Conservation (phyloP, 2,329 filamentous ascomycete species). For the Zelopaecilomyces penicillatus region DNA sequence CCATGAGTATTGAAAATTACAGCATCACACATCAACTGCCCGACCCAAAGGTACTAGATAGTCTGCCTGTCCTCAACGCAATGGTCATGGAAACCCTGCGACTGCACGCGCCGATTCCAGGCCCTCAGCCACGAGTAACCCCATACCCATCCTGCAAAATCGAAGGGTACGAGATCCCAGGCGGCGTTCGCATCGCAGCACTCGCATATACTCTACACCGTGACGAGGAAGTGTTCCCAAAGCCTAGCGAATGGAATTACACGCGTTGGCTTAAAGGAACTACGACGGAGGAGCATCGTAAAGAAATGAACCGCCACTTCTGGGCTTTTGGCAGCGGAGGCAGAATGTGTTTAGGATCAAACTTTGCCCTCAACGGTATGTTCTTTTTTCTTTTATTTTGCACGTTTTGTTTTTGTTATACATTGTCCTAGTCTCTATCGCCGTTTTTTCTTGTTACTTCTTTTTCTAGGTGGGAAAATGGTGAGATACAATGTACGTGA, state of each 20-base stretch:
- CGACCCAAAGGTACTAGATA: conserved; percentile 35
- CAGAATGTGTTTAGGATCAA: conserved; percentile 59
- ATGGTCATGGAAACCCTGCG: conserved; percentile 51
- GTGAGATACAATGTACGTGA: too few species aligned
- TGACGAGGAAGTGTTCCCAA: conserved; percentile 38
- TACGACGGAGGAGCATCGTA: conserved; percentile 25
- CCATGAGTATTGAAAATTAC: conserved; percentile 24
- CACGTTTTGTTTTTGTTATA: background rate
- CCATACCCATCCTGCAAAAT: conserved; percentile 35
- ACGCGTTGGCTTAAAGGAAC: conserved; percentile 41
- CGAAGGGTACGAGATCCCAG: conserved; percentile 36
- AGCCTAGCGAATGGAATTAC: conserved; percentile 41
- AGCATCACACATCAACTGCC: conserved; percentile 16
- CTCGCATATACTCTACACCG: conserved; percentile 49
- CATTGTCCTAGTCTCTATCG: too few species aligned
- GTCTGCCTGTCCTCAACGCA: conserved; percentile 45
- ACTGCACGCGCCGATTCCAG: conserved; percentile 47
- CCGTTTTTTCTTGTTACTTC: background rate
- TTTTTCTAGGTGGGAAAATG: too few species aligned
- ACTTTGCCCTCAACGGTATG: conserved; percentile 53
- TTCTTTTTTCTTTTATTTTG: background rate
- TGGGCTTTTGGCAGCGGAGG: conserved; percentile 63
- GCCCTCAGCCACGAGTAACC: conserved; percentile 42
- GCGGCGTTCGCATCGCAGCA: conserved; percentile 42
- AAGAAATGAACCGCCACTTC: conserved; percentile 46